Evolutionary conservation across 306 rosid species (phyloP), one percentile per base, ranked within the genome.

Genomic region (Macrotyloma uniflorum): DNA sequence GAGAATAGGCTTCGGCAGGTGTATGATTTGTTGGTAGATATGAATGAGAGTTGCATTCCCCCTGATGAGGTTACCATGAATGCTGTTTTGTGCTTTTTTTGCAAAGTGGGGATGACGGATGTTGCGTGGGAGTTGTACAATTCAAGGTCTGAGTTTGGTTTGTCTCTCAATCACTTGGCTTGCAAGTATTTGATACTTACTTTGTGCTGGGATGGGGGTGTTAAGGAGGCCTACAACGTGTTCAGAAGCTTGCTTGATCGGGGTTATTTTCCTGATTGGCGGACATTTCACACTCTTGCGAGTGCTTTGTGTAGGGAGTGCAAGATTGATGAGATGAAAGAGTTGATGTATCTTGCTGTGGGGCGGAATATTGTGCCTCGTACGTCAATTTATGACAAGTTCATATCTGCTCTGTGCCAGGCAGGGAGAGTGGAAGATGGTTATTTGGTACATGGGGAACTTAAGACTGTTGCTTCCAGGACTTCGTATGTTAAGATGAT

Each of bases 41-140:
- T 94, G 98, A 83, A 76, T 66, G 91, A 94, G 51, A 54, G 63
- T 24, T 49, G 70, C 66, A 81, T 84, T 51, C 78, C 80, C 3
- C 97, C 97, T 1, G 87, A 92, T 76, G 46, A 28, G 72, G 81
- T 86, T 54, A 90, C 98, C 70, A 87, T 92, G 93, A 90, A 90
- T 80, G 86, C 81, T 78, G 92, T 82, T 23, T 64, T 90, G 83
- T 92, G 95, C 81, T 92, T 92, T 84, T 92, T 94, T 72, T 94
- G 97, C 80, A 92, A 94, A 82, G 90, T 79, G 5, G 97, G 97
- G 65, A 87, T 92, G 96, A 78, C 74, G 47, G 88, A 88, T 70
- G 82, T 87, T 0, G 97, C 97, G 0, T 76, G 87, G 49, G 82
- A 86, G 36, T 80, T 94, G 86, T 90, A 79, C 79, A 49, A 80